phyloP scores from a whole-genome alignment of 371 early-diverging fungal genomes.

The Coemansia sp. region DNA sequence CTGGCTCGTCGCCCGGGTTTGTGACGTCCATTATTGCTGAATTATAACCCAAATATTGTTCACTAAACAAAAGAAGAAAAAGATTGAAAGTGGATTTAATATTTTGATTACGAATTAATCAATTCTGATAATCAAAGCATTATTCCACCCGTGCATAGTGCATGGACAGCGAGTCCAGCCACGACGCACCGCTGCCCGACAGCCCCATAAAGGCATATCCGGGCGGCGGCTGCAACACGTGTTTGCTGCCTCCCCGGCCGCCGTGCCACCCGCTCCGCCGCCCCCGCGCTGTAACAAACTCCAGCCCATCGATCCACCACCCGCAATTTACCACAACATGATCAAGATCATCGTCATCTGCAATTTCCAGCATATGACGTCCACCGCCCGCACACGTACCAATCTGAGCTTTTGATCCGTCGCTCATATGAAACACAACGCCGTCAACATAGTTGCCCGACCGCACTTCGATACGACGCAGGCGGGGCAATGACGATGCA shows the following conservation, averaged over 20 bases:
- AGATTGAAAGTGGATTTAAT: not conserved
- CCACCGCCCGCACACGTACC: constrained; percentile 54
- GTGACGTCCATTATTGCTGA: not conserved
- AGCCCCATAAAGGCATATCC: constrained; percentile 59
- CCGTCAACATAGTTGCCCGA: constrained; percentile 60
- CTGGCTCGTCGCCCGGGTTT: not conserved
- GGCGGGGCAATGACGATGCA: constrained; percentile 16
- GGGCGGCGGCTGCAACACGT: constrained; percentile 53
- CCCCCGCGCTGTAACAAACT: constrained; percentile 57
- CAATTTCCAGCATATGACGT: constrained; percentile 12
- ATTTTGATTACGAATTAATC: too few species aligned
- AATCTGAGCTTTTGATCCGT: constrained; percentile 50
- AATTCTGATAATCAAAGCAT: not conserved
- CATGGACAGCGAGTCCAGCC: constrained; percentile 57
- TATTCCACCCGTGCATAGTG: constrained; percentile 24
- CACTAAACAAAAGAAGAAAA: not conserved
- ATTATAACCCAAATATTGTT: not conserved
- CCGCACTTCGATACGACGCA: constrained; percentile 52
- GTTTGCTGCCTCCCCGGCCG: constrained; percentile 55
- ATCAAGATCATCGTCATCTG: constrained; percentile 54
- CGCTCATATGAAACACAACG: constrained; percentile 52
- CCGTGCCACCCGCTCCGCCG: constrained; percentile 60
- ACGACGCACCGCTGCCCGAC: constrained; percentile 55
- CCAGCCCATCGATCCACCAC: constrained; percentile 65
- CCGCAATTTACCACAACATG: constrained; percentile 57